A percentile compares a stretch with the other conserved stretches of the same genome.
These are phyloP conservation scores for Wickerhamomyces ciferrii DNA, from an alignment of 805 yeast species.

Conservation along the genomic window DNA sequence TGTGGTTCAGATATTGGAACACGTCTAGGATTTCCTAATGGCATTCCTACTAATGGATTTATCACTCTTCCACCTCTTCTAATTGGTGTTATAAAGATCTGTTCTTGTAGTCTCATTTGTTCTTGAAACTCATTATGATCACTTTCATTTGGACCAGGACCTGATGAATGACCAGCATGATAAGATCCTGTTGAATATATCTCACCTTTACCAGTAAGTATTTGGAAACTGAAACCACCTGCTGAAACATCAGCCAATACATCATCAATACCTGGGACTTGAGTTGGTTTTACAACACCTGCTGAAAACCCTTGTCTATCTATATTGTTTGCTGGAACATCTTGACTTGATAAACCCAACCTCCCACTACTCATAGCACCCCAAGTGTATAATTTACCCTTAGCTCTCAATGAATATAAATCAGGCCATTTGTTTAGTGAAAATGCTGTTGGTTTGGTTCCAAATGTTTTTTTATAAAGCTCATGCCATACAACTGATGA, in stretches of 20 bases:
- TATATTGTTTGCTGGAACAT: slow-evolving; percentile 22
- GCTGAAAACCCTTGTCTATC: slow-evolving; percentile 15
- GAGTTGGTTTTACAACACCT: slow-evolving; percentile 33
- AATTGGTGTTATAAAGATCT: background rate
- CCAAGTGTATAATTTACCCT: slow-evolving; percentile 46
- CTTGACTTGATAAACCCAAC: slow-evolving; percentile 35
- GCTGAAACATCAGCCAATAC: slow-evolving; percentile 45
- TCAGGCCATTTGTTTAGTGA: slow-evolving; percentile 44
- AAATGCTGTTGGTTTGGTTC: slow-evolving; percentile 36
- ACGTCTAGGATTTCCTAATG: background rate
- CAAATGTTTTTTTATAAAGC: slow-evolving; percentile 40
- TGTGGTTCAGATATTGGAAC: background rate
- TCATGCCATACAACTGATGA: slow-evolving; percentile 39
- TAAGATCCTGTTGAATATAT: slow-evolving; percentile 47
- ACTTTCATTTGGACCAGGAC: slow-evolving; percentile 33
- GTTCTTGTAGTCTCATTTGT: slow-evolving; percentile 2
- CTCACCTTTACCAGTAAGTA: slow-evolving; percentile 50
- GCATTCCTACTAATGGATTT: background rate
- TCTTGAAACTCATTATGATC: slow-evolving; percentile 24
- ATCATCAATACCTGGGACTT: slow-evolving; percentile 30
- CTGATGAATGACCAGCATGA: slow-evolving; percentile 32
- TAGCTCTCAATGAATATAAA: slow-evolving; percentile 34
- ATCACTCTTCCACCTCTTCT: background rate
- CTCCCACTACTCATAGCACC: slow-evolving; percentile 38
- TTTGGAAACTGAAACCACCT: slow-evolving; percentile 61